Conservation (phyloP, 768 basidiomycete species). For the Pleurotus djamor region DNA sequence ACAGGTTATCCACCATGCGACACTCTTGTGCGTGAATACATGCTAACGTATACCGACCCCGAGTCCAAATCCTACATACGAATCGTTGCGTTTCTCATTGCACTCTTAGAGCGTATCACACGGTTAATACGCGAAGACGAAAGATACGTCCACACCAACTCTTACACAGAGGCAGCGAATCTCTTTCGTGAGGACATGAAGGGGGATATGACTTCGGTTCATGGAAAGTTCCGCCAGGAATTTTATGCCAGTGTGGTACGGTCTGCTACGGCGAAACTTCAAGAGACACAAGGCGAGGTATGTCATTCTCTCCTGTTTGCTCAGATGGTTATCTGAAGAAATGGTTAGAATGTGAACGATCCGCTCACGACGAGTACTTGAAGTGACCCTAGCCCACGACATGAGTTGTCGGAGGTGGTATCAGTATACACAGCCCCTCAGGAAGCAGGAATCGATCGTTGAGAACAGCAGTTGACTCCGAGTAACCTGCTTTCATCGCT, state of each 20-base stretch:
- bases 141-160: neutral
- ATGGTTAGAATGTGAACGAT: too few relatives aligned
- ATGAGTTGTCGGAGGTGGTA: too few relatives aligned
- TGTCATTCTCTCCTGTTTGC: too few relatives aligned
- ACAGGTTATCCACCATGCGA: neutral
- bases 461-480: too few relatives aligned
- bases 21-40: neutral
- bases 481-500: too few relatives aligned
- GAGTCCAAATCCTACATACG: neutral
- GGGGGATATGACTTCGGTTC: neutral
- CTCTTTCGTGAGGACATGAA: neutral
- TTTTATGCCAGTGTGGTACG: neutral
- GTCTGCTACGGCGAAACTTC: neutral
- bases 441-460: too few relatives aligned
- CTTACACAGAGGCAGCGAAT: neutral
- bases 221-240: neutral
- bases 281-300: too few relatives aligned
- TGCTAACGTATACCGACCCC: neutral
- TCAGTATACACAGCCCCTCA: too few relatives aligned
- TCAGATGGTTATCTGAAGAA: too few relatives aligned
- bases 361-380: too few relatives aligned
- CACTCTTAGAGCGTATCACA: neutral
- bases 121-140: neutral
- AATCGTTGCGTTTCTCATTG: neutral
- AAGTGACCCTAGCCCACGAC: too few relatives aligned